Evolutionary conservation across 179 eudicot species (phyloP).

Genomic region (Beta macrorhiza): DNA sequence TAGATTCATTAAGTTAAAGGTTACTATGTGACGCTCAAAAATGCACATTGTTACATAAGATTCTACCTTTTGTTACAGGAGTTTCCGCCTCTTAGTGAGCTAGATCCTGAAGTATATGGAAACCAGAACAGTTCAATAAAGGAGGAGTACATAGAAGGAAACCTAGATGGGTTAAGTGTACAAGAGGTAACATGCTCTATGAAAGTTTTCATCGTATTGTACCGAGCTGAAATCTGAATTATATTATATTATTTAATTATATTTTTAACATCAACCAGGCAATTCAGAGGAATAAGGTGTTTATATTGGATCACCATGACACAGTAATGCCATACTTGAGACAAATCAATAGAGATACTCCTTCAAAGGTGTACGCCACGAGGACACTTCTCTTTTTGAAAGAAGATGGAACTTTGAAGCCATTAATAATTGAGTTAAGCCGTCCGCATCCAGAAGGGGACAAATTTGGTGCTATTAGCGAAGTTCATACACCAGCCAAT

Average conservation of each 20-base stretch:
- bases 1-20: neutral
- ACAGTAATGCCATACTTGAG: conserved; percentile 61
- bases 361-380: conserved; percentile 64
- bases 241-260: neutral
- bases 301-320: conserved; percentile 71
- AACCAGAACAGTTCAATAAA: conserved; percentile 59
- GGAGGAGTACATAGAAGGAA: conserved; percentile 37
- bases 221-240: neutral
- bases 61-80: conserved; percentile 41
- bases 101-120: conserved; percentile 50
- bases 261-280: conserved; percentile 35
- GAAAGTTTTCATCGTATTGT: neutral
- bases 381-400: conserved; percentile 67
- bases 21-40: neutral
- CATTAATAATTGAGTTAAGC: conserved; percentile 73
- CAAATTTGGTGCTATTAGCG: conserved; percentile 42
- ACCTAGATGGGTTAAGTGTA: conserved; percentile 50
- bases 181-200: conserved; percentile 45
- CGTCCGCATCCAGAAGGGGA: conserved; percentile 58
- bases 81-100: conserved; percentile 71
- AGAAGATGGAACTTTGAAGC: conserved; percentile 69
- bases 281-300: conserved; percentile 45
- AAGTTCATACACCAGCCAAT: conserved; percentile 57
- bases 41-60: neutral
- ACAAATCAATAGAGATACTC: conserved; percentile 46